Evolutionary conservation across 225 moss, liverwort and hornwort species (phyloP).

Genomic region (Sphagnum tenellum): DNA sequence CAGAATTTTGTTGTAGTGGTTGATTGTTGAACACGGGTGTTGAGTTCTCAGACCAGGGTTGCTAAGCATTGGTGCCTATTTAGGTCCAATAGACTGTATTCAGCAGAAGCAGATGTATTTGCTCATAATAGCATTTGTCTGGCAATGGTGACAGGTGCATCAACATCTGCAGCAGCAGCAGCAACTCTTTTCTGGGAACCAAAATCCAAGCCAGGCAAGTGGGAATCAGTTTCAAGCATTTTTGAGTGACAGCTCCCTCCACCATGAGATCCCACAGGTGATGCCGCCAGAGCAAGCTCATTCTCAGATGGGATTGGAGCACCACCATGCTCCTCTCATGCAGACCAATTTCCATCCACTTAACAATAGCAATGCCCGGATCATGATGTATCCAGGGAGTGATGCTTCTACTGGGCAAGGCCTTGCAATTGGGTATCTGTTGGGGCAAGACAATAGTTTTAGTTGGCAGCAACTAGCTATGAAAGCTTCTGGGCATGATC

Average conservation of each 20-base stretch:
- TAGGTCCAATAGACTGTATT: too few relatives aligned
- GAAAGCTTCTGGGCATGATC: constrained; percentile 79
- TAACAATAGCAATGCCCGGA: constrained; percentile 33
- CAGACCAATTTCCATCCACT: constrained; percentile 48
- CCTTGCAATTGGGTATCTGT: constrained; percentile 76
- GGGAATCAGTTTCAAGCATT: constrained; percentile 89
- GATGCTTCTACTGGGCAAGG: constrained; percentile 58
- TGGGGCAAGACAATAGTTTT: constrained; percentile 88
- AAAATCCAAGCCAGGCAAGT: constrained; percentile 47
- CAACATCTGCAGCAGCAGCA: constrained; percentile 70
- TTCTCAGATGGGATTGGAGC: constrained; percentile 49
- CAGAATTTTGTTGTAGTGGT: too few relatives aligned
- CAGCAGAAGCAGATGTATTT: too few relatives aligned
- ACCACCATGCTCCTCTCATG: constrained; percentile 35
- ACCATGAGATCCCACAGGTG: constrained; percentile 68
- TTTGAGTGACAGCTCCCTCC: constrained; percentile 73
- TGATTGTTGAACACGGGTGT: too few relatives aligned
- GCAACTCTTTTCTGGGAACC: constrained; percentile 50
- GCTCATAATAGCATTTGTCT: too few relatives aligned
- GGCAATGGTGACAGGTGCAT: constrained; percentile 23
- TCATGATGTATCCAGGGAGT: constrained; percentile 40
- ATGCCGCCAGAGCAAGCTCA: constrained; percentile 61
- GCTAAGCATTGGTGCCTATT: too few relatives aligned
- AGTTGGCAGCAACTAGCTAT: constrained; percentile 94
- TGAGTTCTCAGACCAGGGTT: too few relatives aligned